Evolutionary conservation across 352 stramenopile species (phyloP), one percentile per base, ranked within the genome.

Genomic region (Phytophthora colocasiae): DNA sequence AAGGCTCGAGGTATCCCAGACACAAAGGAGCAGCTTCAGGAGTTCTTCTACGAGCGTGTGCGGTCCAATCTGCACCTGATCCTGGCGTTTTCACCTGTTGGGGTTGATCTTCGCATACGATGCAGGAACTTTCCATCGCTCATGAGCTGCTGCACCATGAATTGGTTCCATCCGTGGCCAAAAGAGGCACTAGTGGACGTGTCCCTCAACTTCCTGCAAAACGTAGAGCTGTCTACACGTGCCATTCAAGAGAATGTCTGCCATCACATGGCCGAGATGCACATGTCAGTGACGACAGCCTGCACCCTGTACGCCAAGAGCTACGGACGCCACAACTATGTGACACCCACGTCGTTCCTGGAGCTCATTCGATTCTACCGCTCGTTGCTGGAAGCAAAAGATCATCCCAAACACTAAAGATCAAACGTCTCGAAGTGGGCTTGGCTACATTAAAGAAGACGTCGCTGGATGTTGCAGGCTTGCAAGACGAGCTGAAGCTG

Each of bases 311-410:
- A 97, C 60, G 84, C 89, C 6, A 85, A 85, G 22, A 76, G 74
- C 15, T 87, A 89, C 29, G 81, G 80, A 1, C 77, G 93, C 8
- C 94, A 89, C 66, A 98, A 98, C 66, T 98, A 98, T 68, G 93
- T 96, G 46, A 98, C 93, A 0, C 93, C 93, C 2, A 98, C 95
- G 32, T 97, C 82, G 2, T 98, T 98, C 51, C 63, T 98, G 14
- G 93, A 98, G 63, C 68, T 98, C 0, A 98, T 98, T 59, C 77
- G 82, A 7, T 98, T 98, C 49, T 98, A 97, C 58, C 96, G 94
- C 38, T 82, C 71, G 15, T 71, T 98, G 3, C 52, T 97, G 4
- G 54, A 58, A 14, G 32, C 48, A 9, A 92, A 31, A 86, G 87
- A n/a, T 53, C 66, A 1, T 76, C 78, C 2, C 75, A 93, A 36